Evolutionary conservation across 2,329 filamentous ascomycete species (phyloP).

Genomic region (Trichoderma sp.): DNA sequence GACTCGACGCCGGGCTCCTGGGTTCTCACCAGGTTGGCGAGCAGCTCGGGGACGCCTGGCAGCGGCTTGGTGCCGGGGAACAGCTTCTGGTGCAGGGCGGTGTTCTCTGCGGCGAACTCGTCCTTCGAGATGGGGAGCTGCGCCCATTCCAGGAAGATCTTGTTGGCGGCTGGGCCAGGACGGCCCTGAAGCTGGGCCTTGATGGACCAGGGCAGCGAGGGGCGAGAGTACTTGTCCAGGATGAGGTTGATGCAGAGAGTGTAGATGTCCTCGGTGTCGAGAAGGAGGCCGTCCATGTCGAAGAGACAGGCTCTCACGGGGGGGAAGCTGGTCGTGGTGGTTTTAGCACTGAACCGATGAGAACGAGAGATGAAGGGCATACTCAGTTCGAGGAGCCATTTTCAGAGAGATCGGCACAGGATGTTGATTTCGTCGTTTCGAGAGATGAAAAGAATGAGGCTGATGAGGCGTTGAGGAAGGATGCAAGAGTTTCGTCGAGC

Average conservation of each 20-base stretch:
- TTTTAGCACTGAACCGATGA: neutral
- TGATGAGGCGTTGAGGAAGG: neutral
- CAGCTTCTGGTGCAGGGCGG: conserved; percentile 62
- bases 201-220: conserved; percentile 82
- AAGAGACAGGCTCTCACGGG: conserved; percentile 89
- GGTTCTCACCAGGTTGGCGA: conserved; percentile 56
- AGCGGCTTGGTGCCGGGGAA: conserved; percentile 76
- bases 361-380: neutral
- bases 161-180: conserved; percentile 51
- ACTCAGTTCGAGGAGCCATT: conserved; percentile 24
- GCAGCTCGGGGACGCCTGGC: conserved; percentile 70
- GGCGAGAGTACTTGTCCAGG: conserved; percentile 69
- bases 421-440: neutral
- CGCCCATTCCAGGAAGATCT: conserved; percentile 72
- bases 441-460: neutral
- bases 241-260: conserved; percentile 79
- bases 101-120: conserved; percentile 60
- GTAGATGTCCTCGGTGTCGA: conserved; percentile 90
- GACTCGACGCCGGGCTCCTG: conserved; percentile 27
- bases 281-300: conserved; percentile 96
- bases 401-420: neutral
- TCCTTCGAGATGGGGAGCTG: conserved; percentile 72
- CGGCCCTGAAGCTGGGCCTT: conserved; percentile 78
- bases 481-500: neutral
- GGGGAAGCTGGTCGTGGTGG: conserved; percentile 55